These are phyloP conservation scores for Cladosporium sp. DNA, from an alignment of 2,329 filamentous ascomycete genomes.

Conservation along the genomic window DNA sequence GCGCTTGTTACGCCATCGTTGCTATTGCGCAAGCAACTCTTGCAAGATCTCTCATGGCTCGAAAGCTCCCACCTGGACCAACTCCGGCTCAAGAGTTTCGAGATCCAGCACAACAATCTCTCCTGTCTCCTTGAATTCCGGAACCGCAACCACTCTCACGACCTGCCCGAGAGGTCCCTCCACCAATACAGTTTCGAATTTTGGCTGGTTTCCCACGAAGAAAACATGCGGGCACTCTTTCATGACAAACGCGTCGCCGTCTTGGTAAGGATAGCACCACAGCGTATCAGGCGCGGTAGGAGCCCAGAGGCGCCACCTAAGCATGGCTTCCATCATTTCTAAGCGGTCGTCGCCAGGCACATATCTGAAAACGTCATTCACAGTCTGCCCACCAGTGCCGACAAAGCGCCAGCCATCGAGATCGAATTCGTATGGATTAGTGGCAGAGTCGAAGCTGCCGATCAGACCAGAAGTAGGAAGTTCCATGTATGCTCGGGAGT, in stretches of 20 bases:
- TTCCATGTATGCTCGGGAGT: conserved; percentile 63
- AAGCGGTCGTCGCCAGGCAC: conserved; percentile 68
- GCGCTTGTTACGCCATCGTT: no score
- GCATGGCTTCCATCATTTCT: conserved; percentile 90
- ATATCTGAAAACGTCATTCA: conserved; percentile 92
- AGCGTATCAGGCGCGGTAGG: conserved; percentile 95
- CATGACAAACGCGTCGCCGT: conserved; percentile 86
- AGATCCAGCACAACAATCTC: conserved; percentile 79
- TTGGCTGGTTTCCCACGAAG: conserved; percentile 61
- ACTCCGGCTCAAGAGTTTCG: conserved; percentile 76
- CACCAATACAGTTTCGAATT: conserved; percentile 59
- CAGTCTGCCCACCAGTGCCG: conserved; percentile 84
- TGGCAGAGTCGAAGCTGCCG: conserved; percentile 82
- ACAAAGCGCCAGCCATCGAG: conserved; percentile 85
- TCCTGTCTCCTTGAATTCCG: conserved; percentile 72
- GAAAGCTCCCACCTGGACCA: conserved; percentile 55
- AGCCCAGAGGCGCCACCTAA: conserved; percentile 84
- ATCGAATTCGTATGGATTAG: conserved; percentile 90
- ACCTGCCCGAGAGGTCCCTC: conserved; percentile 55
- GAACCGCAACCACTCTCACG: conserved; percentile 77
- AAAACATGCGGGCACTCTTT: conserved; percentile 83
- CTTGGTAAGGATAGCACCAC: conserved; percentile 95
- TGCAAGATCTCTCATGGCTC: conserved; percentile 12
- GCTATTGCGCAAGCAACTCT: not conserved
- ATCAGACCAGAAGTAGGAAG: conserved; percentile 38